Conservation (phyloP, 1,284 basidiomycete genomes). For the Boletus smithii region DNA sequence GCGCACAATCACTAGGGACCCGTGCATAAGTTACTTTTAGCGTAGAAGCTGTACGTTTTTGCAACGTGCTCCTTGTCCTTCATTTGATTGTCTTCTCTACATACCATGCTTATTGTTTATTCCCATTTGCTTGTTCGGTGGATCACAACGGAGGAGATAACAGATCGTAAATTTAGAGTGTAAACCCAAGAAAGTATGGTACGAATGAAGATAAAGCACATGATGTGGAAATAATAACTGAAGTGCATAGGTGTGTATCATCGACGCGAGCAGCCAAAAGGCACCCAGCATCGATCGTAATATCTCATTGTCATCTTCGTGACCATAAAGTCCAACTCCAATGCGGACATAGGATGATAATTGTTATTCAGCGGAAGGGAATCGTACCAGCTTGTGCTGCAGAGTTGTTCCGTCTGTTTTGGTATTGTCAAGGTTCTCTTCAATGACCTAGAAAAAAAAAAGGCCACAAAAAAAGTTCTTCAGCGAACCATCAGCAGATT, state of each 20-base stretch:
- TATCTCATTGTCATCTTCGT: no score
- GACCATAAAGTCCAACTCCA: slow-evolving; percentile 1
- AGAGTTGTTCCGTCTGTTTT: neutral
- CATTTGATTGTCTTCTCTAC: slow-evolving; percentile 10
- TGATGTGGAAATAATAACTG: neutral
- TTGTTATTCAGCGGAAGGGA: slow-evolving; percentile 40
- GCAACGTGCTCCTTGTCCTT: neutral
- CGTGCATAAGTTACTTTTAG: slow-evolving; percentile 3
- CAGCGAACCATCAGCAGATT: slow-evolving; percentile 8
- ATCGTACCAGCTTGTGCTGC: slow-evolving; percentile 24
- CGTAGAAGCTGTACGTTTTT: neutral
- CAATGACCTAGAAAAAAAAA: slow-evolving; percentile 15
- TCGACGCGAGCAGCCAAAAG: neutral
- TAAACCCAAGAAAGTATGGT: neutral
- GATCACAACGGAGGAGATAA: slow-evolving; percentile 9
- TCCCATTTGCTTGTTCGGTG: slow-evolving; percentile 3
- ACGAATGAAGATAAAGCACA: neutral
- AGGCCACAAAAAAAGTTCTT: slow-evolving; percentile 10
- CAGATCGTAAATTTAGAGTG: slow-evolving; percentile 20
- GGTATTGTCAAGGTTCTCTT: neutral
- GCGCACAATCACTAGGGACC: slow-evolving; percentile 10
- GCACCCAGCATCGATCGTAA: neutral
- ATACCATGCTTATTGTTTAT: slow-evolving; percentile 27
- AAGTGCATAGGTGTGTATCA: neutral
- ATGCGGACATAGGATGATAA: slow-evolving; percentile 15